phyloP scores from a whole-genome alignment of 2,329 filamentous ascomycete genomes.

The Colletotrichum brevisporum region DNA sequence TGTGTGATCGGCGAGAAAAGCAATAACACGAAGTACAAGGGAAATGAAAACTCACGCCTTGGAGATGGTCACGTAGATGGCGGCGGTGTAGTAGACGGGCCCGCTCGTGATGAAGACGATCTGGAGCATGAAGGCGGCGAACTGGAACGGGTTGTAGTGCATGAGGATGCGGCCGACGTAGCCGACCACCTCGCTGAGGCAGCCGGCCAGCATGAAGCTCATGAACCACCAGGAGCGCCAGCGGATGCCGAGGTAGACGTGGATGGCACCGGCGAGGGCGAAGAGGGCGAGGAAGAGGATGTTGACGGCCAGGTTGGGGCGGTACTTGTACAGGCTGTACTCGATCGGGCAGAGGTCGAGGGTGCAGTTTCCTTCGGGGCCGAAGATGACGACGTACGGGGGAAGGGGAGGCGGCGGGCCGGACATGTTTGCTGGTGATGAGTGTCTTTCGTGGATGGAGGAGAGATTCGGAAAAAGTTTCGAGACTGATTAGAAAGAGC shows the following conservation, averaged over 20 bases:
- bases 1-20: conserved; percentile 2
- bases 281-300: conserved; percentile 59
- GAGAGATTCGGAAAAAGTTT: background rate
- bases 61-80: conserved; percentile 75
- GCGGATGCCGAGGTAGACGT: conserved; percentile 59
- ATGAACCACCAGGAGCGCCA: conserved; percentile 65
- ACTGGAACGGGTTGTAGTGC: conserved; percentile 70
- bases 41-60: conserved; percentile 49
- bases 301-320: conserved; percentile 59
- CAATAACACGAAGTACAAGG: background rate
- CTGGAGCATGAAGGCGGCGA: conserved; percentile 75
- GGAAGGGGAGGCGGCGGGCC: conserved; percentile 35
- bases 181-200: conserved; percentile 70
- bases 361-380: conserved; percentile 64
- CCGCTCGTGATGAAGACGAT: conserved; percentile 71
- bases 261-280: conserved; percentile 62
- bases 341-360: conserved; percentile 62
- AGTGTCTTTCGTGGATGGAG: background rate
- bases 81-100: conserved; percentile 67
- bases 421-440: conserved; percentile 42
- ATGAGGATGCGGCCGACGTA: conserved; percentile 73
- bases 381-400: conserved; percentile 52
- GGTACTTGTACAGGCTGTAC: conserved; percentile 62
- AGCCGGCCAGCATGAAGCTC: conserved; percentile 68
- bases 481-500: background rate